Evolutionary conservation across 2,329 filamentous ascomycete species (phyloP).

Genomic region (Calonectria ilicicola): DNA sequence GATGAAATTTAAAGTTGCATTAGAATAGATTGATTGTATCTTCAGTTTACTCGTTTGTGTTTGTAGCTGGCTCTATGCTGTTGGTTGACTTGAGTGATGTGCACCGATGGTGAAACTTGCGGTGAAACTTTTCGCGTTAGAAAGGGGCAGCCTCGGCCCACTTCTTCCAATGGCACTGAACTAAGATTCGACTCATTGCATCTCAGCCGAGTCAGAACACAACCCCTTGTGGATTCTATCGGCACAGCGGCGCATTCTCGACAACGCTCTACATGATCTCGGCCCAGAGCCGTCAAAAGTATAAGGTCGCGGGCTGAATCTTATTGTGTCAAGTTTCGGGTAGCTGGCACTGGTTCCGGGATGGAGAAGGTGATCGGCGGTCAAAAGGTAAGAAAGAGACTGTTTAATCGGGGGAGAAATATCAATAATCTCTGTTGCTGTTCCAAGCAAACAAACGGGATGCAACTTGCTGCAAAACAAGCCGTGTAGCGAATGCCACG

Average conservation of each 20-base stretch:
- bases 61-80: neutral
- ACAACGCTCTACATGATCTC: too few species aligned
- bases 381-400: neutral
- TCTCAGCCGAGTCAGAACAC: neutral
- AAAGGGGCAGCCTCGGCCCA: neutral
- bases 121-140: neutral
- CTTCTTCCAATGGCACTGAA: neutral
- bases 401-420: neutral
- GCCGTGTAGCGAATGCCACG: neutral
- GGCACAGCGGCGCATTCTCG: too few species aligned
- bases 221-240: too few species aligned
- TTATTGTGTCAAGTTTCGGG: too few species aligned
- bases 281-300: too few species aligned
- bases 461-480: neutral
- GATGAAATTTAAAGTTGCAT: neutral
- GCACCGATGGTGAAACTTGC: neutral
- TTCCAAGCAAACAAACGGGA: neutral
- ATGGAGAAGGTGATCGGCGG: too few species aligned
- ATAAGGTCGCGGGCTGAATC: too few species aligned
- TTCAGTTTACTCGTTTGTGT: neutral
- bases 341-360: too few species aligned
- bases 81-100: neutral
- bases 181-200: neutral
- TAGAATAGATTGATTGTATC: neutral
- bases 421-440: neutral